Evolutionary conservation across 163 green algal genomes (phyloP).

Genomic region (Volvox carteri): DNA sequence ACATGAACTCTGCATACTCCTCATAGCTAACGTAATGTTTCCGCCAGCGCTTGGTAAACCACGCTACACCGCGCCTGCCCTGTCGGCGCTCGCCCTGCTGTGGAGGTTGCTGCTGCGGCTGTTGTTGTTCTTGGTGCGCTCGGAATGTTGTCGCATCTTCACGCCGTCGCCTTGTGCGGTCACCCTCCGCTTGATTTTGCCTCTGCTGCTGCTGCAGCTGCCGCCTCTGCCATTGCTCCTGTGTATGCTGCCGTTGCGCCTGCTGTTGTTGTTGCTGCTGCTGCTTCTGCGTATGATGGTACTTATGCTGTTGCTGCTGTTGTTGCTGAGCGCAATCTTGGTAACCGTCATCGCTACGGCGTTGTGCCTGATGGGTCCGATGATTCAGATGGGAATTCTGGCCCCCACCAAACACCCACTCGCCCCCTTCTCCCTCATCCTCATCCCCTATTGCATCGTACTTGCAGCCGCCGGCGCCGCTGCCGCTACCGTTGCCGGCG

Average conservation of each 20-base stretch:
- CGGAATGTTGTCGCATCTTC: too few species aligned
- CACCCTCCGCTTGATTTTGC: not conserved
- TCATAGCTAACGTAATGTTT: constrained; percentile 34
- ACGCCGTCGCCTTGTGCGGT: not conserved
- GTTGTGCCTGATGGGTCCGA: not conserved
- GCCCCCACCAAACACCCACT: not conserved
- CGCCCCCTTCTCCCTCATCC: not conserved
- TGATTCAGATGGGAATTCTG: not conserved
- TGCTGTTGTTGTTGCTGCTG: constrained; percentile 6
- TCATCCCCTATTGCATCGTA: not conserved
- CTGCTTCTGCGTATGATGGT: constrained; percentile 1
- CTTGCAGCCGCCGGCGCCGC: too few species aligned
- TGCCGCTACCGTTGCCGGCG: too few species aligned
- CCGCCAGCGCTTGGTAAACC: constrained; percentile 44
- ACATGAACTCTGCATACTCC: constrained; percentile 32
- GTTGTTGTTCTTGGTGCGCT: not conserved
- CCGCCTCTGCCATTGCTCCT: not conserved
- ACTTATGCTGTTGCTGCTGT: not conserved
- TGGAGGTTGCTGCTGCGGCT: not conserved
- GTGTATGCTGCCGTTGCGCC: not conserved
- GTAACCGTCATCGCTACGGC: not conserved
- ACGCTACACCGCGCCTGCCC: constrained; percentile 28
- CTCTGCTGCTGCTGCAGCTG: not conserved
- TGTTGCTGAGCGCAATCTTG: not conserved
- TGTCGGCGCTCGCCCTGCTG: not conserved